Base-by-base conservation (phyloP, 2,329 filamentous ascomycete genomes). In the Neopestalotiopsis rosae region DNA sequence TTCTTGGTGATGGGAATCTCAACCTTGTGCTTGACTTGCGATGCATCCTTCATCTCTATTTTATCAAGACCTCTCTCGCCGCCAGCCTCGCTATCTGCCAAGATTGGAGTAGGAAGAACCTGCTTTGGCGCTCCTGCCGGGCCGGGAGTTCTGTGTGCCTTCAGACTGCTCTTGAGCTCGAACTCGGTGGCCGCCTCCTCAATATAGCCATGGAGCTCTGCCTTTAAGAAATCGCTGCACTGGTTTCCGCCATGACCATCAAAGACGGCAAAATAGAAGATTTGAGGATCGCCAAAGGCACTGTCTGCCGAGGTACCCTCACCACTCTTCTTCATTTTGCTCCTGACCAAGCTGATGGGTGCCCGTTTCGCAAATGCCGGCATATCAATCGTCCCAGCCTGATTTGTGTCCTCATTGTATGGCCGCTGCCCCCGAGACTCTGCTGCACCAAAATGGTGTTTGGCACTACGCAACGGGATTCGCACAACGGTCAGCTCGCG, bases 201-300 rank as follows among this genome's bases (percentile, higher is more conserved):
- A 45, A 99, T 90, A 78, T 98, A 98, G 10, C 89, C 89, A 79
- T 98, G 96, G 70, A 99, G 83, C 76, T 92, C 89, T 70, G 98
- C 93, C 69, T 91, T 88, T 73, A 98, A 81, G 74, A 97, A 98
- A 20, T 92, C 90, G 69, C 94, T 94, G 80, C 96, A 98, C 79
- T 97, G 93, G 24, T 85, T 88, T 24, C 96, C 96, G 10, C 96
- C 96, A 82, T 99, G 96, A 2, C 96, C 96, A 80, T 99, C 96
- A 76, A 98, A 99, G 1, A 98, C 91, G 1, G 89, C 95, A 85
- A 98, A 99, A 80, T 98, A 99, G 81, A 99, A 99, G 42, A 98
- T 91, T 78, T 98, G 95, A 1, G 95, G 95, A 77, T 98, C 95
- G 2, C 95, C 95, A 71, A 89, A 92, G 1, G 92, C 89, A 72